Evolutionary conservation across 2,329 filamentous ascomycete species (phyloP).

Genomic region (Tolypocladium guangdongense): DNA sequence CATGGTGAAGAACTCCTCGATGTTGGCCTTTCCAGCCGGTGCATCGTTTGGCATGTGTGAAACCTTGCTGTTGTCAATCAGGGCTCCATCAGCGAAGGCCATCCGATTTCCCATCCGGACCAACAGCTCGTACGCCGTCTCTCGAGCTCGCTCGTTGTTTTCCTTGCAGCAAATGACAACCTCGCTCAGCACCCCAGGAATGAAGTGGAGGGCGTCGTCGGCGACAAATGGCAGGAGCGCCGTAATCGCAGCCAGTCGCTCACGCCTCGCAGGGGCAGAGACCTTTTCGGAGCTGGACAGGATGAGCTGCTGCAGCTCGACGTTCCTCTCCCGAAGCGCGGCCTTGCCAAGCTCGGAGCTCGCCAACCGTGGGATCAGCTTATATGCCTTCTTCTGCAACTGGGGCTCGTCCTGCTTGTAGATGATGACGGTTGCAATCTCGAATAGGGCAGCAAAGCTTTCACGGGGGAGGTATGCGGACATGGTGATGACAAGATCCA

Average conservation of each 20-base stretch:
- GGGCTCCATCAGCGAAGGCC: constrained; percentile 50
- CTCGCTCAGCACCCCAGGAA: constrained; percentile 82
- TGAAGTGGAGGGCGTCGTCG: constrained; percentile 74
- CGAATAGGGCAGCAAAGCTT: constrained; percentile 76
- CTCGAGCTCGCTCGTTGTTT: constrained; percentile 88
- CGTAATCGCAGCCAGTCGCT: constrained; percentile 73
- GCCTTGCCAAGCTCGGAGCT: constrained; percentile 65
- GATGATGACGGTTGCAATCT: constrained; percentile 74
- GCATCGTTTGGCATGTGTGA: constrained; percentile 77
- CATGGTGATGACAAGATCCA: constrained; percentile 95
- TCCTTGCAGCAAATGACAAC: constrained; percentile 96
- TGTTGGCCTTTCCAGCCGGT: constrained; percentile 62
- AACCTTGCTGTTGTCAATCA: constrained; percentile 77
- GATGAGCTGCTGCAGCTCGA: constrained; percentile 73
- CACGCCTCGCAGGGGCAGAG: constrained; percentile 73
- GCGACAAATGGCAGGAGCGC: constrained; percentile 74
- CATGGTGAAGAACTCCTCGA: constrained; percentile 98
- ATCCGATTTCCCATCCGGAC: constrained; percentile 83
- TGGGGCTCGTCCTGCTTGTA: constrained; percentile 77
- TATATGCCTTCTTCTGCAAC: constrained; percentile 98
- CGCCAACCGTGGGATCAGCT: constrained; percentile 83
- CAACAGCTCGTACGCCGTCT: constrained; percentile 79
- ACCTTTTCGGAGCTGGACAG: constrained; percentile 73
- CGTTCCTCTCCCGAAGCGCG: constrained; percentile 66
- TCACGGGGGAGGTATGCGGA: constrained; percentile 83